Evolutionary conservation across 768 basidiomycete genomes (phyloP).

Genomic region (Trametopsis cervina): DNA sequence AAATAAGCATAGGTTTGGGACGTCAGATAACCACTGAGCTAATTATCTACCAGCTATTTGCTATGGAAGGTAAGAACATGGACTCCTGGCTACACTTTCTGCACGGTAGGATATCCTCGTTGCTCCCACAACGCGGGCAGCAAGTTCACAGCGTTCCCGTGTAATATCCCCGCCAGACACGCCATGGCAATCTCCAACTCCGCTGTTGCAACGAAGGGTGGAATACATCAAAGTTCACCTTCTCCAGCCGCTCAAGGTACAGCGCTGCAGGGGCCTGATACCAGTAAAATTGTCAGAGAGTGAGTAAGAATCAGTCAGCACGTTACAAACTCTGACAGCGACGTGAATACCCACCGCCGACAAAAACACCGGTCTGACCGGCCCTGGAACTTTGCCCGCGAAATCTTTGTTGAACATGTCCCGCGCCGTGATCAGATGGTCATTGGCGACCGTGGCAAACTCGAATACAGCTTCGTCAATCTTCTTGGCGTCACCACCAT

Average conservation of each 20-base stretch:
- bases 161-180: conserved; percentile 52
- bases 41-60: too few relatives aligned
- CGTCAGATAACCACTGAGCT: neutral
- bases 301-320: conserved; percentile 4
- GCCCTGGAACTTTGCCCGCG: conserved; percentile 43
- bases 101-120: too few relatives aligned
- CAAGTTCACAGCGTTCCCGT: conserved; percentile 30
- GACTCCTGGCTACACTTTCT: too few relatives aligned
- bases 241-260: conserved; percentile 62
- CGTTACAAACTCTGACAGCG: conserved; percentile 2
- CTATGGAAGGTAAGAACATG: too few relatives aligned
- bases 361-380: conserved; percentile 67
- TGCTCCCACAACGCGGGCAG: too few relatives aligned
- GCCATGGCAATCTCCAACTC: conserved; percentile 77
- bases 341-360: conserved; percentile 51
- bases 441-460: conserved; percentile 75
- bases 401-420: conserved; percentile 50
- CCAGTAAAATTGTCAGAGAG: neutral
- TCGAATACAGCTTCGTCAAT: conserved; percentile 78
- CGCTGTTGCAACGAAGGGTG: conserved; percentile 51
- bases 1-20: neutral
- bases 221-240: conserved; percentile 67
- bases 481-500: conserved; percentile 44
- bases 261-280: conserved; percentile 57
- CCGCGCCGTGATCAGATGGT: conserved; percentile 70